phyloP scores from a whole-genome alignment of 345 rosid species.

The Carallia pectinifolia region DNA sequence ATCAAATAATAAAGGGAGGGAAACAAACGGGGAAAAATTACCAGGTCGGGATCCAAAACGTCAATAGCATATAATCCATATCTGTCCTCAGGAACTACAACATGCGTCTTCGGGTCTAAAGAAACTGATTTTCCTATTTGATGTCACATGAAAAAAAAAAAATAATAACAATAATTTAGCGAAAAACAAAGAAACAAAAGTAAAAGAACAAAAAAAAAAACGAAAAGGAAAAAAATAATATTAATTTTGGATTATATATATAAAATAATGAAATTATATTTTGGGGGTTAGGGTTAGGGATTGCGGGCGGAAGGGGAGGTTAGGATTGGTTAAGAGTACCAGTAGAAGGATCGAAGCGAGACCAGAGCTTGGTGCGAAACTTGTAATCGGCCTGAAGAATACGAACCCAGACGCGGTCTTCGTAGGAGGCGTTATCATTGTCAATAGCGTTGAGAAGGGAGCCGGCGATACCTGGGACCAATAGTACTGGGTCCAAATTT shows the following conservation, averaged over 20 bases:
- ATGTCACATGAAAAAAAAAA: slow-evolving; percentile 1
- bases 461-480: slow-evolving; percentile 92
- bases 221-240: not conserved
- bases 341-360: slow-evolving; percentile 76
- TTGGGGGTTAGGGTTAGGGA: not conserved
- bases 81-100: slow-evolving; percentile 90
- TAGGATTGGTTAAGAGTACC: slow-evolving; percentile 7
- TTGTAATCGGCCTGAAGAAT: slow-evolving; percentile 73
- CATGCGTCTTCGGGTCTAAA: slow-evolving; percentile 57
- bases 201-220: not conserved
- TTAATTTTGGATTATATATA: not conserved
- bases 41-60: slow-evolving; percentile 95
- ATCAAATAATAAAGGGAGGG: not conserved
- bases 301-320: no score
- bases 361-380: slow-evolving; percentile 87
- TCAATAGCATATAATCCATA: slow-evolving; percentile 82
- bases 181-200: not conserved
- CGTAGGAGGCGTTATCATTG: slow-evolving; percentile 37
- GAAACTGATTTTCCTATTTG: slow-evolving; percentile 70
- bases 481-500: slow-evolving; percentile 78
- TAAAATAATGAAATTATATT: not conserved
- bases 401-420: slow-evolving; percentile 89
- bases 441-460: slow-evolving; percentile 79
- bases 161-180: not conserved
- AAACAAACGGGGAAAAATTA: slow-evolving; percentile 16